Evolutionary conservation across 148 eudicot species (phyloP), one percentile per base, ranked within the genome.

Genomic region (Camellia granthamiana): DNA sequence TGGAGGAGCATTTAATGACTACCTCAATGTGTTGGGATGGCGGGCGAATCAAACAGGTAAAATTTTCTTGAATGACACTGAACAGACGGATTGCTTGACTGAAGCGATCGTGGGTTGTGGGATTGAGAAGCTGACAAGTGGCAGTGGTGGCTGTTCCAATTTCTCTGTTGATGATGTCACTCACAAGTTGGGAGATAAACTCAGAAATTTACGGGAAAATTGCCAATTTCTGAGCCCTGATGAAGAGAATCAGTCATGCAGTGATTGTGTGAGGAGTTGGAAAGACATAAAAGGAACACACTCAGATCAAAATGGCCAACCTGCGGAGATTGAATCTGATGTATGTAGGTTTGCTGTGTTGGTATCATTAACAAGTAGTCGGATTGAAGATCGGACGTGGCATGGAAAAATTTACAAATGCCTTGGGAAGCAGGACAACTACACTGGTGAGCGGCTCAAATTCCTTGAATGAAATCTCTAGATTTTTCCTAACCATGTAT

Each of bases 311-410:
- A 67, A 77, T 77, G 79, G 38, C 54, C 65, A 77, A 6, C 9
- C 74, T 71, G 9, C 2, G 12, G 23, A 71, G 74, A 21, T 0
- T 44, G 72, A 44, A 46, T 78, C 84, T 61, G 75, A 82, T 52
- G 18, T 82, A 47, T 82, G 81, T 12, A 82, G 77, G 66, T 77
- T 82, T 77, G 63, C 84, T 12, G 82, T 74, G 72, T 64, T 80
- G 72, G 41, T 75, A 21, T 16, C 78, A 21, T 77, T 77, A 16
- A 82, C 80, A 63, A 82, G 84, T 64, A 72, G 77, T 30, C 64
- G 54, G 56, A 82, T 72, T 14, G 49, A 62, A 18, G 77, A 82
- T 54, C 12, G 51, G 6, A 18, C 8, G 8, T 78, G 79, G 86
- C n/a, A 74, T 42, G 56, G 30, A 51, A 77, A 78, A 23, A 66